A percentile compares a stretch with the other conserved stretches of the same genome.
These are phyloP conservation scores for Cercophora samala DNA, from an alignment of 495 filamentous ascomycete species.

Conservation along the genomic window DNA sequence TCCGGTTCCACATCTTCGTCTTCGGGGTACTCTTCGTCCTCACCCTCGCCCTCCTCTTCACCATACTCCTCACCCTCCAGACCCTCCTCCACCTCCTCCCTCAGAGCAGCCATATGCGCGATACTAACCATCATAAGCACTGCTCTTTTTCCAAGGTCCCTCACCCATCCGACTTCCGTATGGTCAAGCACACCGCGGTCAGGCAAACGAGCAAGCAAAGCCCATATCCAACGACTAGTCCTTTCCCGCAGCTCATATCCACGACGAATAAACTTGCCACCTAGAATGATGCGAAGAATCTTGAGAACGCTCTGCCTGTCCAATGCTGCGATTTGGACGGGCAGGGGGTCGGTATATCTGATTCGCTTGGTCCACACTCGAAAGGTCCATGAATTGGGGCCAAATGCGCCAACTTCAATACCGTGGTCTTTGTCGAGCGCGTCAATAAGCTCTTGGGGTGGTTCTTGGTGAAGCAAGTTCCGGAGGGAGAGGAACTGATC, in stretches of 20 bases:
- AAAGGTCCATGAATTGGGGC: slow-evolving; percentile 42
- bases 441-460: slow-evolving; percentile 48
- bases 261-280: slow-evolving; percentile 48
- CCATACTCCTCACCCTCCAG: slow-evolving; percentile 24
- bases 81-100: slow-evolving; percentile 35
- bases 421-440: slow-evolving; percentile 56
- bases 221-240: slow-evolving; percentile 61
- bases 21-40: slow-evolving; percentile 26
- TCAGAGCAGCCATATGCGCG: slow-evolving; percentile 44
- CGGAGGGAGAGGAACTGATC: slow-evolving; percentile 59
- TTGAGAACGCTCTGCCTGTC: slow-evolving; percentile 57
- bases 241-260: slow-evolving; percentile 44
- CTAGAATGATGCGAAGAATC: slow-evolving; percentile 47
- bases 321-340: slow-evolving; percentile 67
- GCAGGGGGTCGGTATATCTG: slow-evolving; percentile 56
- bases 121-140: slow-evolving; percentile 52
- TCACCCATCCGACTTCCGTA: slow-evolving; percentile 54
- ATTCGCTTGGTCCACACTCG: slow-evolving; percentile 49
- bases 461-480: slow-evolving; percentile 51
- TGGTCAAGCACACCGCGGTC: slow-evolving; percentile 56
- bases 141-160: slow-evolving; percentile 59
- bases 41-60: slow-evolving; percentile 33
- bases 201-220: slow-evolving; percentile 55
- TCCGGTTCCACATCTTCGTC: slow-evolving; percentile 22
- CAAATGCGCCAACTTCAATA: slow-evolving; percentile 51